A percentile compares a stretch with the other conserved stretches of the same genome.
phyloP scores from a whole-genome alignment of 441 rosid genomes.

The Sinapis alba region DNA sequence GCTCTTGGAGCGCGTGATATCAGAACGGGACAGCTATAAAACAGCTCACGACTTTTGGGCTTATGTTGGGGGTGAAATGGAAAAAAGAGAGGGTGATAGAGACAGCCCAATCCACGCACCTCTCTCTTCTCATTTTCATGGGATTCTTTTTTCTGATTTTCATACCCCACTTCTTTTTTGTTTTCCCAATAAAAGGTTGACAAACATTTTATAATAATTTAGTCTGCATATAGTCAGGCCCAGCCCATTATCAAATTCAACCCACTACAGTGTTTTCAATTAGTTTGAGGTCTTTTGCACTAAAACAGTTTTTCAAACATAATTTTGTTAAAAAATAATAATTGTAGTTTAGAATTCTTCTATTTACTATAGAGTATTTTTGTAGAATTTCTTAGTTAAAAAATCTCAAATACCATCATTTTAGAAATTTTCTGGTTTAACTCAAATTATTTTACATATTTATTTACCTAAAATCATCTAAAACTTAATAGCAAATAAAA shows the following conservation, averaged over 20 bases:
- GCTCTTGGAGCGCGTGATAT: conserved; percentile 17
- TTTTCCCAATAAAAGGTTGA: not conserved
- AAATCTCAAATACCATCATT: too few relatives aligned
- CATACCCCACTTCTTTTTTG: not conserved
- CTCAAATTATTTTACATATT: too few relatives aligned
- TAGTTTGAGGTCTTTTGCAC: not conserved
- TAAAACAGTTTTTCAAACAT: not conserved
- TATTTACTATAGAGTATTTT: too few relatives aligned
- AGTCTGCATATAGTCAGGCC: not conserved
- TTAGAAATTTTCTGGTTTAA: too few relatives aligned
- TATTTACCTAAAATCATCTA: too few relatives aligned
- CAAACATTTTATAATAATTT: not conserved
- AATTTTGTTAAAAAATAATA: too few relatives aligned
- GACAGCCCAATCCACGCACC: conserved; percentile 12
- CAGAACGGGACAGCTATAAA: conserved; percentile 17
- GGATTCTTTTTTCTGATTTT: not conserved
- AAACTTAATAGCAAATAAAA: too few relatives aligned
- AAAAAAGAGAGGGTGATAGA: conserved; percentile 21
- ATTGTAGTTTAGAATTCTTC: too few relatives aligned
- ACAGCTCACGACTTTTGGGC: conserved; percentile 36
- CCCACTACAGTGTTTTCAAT: not conserved
- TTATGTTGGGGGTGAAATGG: not conserved
- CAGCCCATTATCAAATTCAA: not conserved
- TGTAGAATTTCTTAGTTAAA: too few relatives aligned
- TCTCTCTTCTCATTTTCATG: conserved; percentile 18